Evolutionary conservation across 768 basidiomycete genomes (phyloP), one percentile per base, ranked within the genome.

Genomic region (Melanogaster broomeanus): DNA sequence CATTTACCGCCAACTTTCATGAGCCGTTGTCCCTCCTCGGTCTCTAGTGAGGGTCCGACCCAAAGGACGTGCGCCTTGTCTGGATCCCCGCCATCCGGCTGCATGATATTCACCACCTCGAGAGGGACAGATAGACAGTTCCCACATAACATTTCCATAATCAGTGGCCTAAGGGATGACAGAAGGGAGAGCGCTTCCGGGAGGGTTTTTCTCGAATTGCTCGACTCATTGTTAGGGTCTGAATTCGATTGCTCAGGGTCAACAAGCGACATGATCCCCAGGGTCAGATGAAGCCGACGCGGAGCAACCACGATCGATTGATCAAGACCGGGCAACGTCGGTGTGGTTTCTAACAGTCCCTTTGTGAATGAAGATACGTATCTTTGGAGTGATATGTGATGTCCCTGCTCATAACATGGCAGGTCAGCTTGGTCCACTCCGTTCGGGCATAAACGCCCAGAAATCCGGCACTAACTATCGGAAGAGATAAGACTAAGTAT

Each of bases 251-350:
- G 9, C 28, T 40, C 43, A 1, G 71, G 60, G 16, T 63, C 56
- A 7, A 67, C 64, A 30, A 90, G 81, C 0, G 78, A 69, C 84
- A 91, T 86, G 1, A 89, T 87, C 1, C 88, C 88, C 2, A 91
- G 69, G 0, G 88, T 90, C 50, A 90, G 67, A 65, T 91, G 88
- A 38, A 90, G 67, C n/a, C 87, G 66, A 10, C 77, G 74, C 0
- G 76, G 67, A 8, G 73, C 73, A 48, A 89, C 76, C 47, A 87
- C 65, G 57, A 90, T 81, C 3, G 78, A 74, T 9, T 59, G 61
- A 65, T 91, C 84, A 4, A 91, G 71, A 1, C 89, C 89, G 0
- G 73, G 63, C 56, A 56, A 50, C 45, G 49, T 70, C 72, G 59
- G 65, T 12, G 48, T 44, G 31, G 52, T 44, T 22, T 45, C 51